Conservation (phyloP, 805 yeast genomes). For the Priceomyces melissophilus region DNA sequence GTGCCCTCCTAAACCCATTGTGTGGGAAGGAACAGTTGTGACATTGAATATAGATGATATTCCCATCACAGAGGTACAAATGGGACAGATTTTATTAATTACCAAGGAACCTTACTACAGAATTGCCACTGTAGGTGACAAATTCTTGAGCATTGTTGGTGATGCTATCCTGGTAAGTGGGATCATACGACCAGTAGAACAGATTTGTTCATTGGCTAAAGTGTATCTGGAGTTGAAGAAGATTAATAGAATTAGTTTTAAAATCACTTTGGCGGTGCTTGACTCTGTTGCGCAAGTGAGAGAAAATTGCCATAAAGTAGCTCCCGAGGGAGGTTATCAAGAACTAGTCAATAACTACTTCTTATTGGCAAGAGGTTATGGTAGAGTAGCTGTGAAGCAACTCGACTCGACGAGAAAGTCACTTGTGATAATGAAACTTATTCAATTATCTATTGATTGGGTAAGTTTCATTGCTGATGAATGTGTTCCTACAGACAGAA, state of each 20-base stretch:
- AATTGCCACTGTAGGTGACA: constrained; percentile 52
- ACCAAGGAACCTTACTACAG: constrained; percentile 63
- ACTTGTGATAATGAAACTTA: constrained; percentile 64
- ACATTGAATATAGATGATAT: constrained; percentile 47
- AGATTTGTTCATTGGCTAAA: constrained; percentile 64
- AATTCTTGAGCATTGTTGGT: constrained; percentile 55
- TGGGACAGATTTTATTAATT: constrained; percentile 65
- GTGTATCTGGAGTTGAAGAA: constrained; percentile 72
- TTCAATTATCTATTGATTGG: constrained; percentile 84
- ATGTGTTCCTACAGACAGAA: constrained; percentile 86
- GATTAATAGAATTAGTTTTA: constrained; percentile 63
- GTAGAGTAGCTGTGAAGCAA: constrained; percentile 63
- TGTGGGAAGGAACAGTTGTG: constrained; percentile 84
- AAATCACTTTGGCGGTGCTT: constrained; percentile 62
- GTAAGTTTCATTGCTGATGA: constrained; percentile 90
- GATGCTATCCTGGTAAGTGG: constrained; percentile 46
- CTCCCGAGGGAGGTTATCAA: constrained; percentile 56
- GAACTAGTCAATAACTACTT: constrained; percentile 74
- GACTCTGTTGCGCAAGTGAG: constrained; percentile 53
- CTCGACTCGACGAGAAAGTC: constrained; percentile 67
- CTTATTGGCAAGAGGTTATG: constrained; percentile 76
- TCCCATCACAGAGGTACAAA: constrained; percentile 55
- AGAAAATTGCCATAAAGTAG: constrained; percentile 52
- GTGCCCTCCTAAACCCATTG: constrained; percentile 77
- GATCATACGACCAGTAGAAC: constrained; percentile 46